Conservation (phyloP, 495 filamentous ascomycete genomes). For the Penicillium flavigenum region DNA sequence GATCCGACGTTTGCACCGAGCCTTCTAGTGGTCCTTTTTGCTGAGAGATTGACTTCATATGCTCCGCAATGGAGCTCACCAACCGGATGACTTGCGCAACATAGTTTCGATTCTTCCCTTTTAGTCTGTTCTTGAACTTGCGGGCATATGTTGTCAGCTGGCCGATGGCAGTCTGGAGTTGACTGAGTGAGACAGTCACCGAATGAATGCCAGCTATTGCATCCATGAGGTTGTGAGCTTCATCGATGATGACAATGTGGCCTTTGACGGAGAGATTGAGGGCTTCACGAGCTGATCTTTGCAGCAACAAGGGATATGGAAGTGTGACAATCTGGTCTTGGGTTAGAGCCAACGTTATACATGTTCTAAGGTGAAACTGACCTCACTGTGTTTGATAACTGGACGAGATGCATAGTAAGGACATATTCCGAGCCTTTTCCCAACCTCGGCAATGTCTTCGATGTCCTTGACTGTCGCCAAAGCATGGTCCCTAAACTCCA, state of each 20-base stretch:
- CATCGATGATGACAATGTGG: constrained; percentile 90
- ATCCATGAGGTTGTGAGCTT: constrained; percentile 97
- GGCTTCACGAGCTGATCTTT: constrained; percentile 85
- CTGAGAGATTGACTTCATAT: constrained; percentile 51
- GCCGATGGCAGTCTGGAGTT: constrained; percentile 67
- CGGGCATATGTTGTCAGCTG: constrained; percentile 81
- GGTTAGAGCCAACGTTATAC: constrained; percentile 2
- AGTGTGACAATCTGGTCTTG: constrained; percentile 76
- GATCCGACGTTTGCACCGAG: constrained; percentile 61
- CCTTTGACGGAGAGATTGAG: constrained; percentile 80
- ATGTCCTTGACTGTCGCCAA: constrained; percentile 88
- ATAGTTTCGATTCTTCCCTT: constrained; percentile 93
- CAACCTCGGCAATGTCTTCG: constrained; percentile 79
- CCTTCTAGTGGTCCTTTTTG: constrained; percentile 55
- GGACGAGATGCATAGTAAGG: constrained; percentile 93
- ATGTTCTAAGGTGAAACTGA: constrained; percentile 26
- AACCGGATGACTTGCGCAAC: constrained; percentile 81
- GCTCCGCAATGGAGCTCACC: constrained; percentile 69
- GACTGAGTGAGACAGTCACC: constrained; percentile 66
- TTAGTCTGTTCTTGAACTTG: constrained; percentile 80
- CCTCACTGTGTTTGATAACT: constrained; percentile 77
- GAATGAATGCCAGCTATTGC: constrained; percentile 87
- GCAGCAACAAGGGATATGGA: constrained; percentile 87
- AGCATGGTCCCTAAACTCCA: constrained; percentile 85
- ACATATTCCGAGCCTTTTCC: constrained; percentile 78